Evolutionary conservation across 1,284 basidiomycete species (phyloP), one percentile per base, ranked within the genome.

Genomic region (Rhodotorula sp.): DNA sequence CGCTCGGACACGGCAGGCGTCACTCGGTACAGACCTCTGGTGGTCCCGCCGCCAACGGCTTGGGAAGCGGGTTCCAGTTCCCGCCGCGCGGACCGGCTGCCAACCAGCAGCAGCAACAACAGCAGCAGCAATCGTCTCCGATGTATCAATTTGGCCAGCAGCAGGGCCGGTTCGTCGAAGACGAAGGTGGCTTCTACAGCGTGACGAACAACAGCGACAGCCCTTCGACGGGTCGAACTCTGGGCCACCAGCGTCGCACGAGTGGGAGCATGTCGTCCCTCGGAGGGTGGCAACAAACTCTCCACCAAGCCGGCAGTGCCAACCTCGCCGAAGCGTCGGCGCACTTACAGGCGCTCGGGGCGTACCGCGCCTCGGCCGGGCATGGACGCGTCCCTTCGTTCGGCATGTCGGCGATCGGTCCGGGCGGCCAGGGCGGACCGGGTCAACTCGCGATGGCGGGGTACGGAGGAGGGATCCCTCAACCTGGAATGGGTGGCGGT

Each of bases 331-430:
- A 80, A 72, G 82, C 81, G 4, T 93, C 95, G 80, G 93, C 94
- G 17, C 96, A 99, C 80, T 85, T 99, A 8, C 91, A 94, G 78
- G 95, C 95, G 77, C 85, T 99, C 60, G 93, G 96, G 79, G 94
- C 97, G 79, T 99, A 98, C 86, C 90, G 96, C 75, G 93, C 93
- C 48, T 93, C 93, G 4, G 90, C 93, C 20, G 94, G 96, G 74
- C 95, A 98, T 81, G 88, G 92, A 79, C 95, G 96, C 84, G 94
- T 95, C 86, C 87, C 93, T 20, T 99, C 96, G 1, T 97, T 98
- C 84, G 93, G 91, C 78, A 94, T 96, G 85, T 94, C 93, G 22
- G 95, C 95, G 80, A 56, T 71, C 57, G 66, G 70, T 12, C 70
- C 67, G 1, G 65, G 61, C 49, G 65, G 67, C 1, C 64, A 69